phyloP scores from a whole-genome alignment of 2,329 filamentous ascomycete genomes.

The Sporothrix phasma region DNA sequence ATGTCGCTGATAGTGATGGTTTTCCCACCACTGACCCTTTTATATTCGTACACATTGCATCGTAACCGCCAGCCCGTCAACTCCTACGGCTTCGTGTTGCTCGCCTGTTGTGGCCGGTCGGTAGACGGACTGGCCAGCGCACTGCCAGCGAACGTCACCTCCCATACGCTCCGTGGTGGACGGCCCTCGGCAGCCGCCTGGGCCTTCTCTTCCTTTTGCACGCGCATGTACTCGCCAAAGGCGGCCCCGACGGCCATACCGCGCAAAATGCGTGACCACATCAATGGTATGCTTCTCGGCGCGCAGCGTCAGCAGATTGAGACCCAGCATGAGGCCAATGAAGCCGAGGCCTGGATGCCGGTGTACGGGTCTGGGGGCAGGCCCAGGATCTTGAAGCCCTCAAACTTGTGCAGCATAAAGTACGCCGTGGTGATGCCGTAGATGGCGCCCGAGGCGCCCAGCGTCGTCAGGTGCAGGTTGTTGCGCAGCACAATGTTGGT shows the following conservation, averaged over 20 bases:
- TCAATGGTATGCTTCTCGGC: conserved; percentile 37
- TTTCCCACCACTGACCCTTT: background rate
- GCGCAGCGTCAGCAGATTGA: conserved; percentile 40
- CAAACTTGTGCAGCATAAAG: conserved; percentile 47
- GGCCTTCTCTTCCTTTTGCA: conserved; percentile 22
- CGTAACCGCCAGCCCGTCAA: background rate
- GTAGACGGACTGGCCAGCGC: background rate
- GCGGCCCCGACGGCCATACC: conserved; percentile 40
- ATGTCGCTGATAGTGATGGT: background rate
- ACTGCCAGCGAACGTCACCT: background rate
- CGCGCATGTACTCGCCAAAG: conserved; percentile 30
- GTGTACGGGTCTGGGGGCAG: conserved; percentile 43
- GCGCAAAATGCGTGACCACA: conserved; percentile 42
- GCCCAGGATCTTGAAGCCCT: conserved; percentile 48
- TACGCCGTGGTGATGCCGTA: conserved; percentile 53
- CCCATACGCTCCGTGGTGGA: conserved; percentile 10
- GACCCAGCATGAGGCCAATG: conserved; percentile 39
- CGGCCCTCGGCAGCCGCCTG: conserved; percentile 12
- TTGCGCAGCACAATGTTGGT: conserved; percentile 37
- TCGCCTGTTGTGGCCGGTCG: background rate
- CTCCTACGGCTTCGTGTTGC: background rate
- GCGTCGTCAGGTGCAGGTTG: conserved; percentile 39
- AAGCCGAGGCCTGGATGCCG: conserved; percentile 45
- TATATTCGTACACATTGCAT: conserved; percentile 1
- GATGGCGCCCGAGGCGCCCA: conserved; percentile 59